These are phyloP conservation scores for Coniosporium apollinis DNA, from an alignment of 495 filamentous ascomycete species.

Conservation along the genomic window DNA sequence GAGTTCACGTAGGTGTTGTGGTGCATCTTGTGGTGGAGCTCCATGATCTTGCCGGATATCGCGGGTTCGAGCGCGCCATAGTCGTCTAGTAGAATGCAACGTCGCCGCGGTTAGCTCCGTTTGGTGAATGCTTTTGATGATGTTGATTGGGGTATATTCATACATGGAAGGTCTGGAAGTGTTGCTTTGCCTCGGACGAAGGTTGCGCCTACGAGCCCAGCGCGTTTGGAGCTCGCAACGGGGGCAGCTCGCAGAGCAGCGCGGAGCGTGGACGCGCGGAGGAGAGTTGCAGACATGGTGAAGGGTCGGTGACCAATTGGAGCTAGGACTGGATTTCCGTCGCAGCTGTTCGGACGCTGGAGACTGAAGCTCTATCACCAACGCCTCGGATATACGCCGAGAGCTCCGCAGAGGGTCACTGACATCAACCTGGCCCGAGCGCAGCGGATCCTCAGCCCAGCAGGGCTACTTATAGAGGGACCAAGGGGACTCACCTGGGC, in stretches of 20 bases:
- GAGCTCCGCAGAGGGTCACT: too few relatives aligned
- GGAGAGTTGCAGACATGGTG: constrained; percentile 39
- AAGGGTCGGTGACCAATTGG: neutral
- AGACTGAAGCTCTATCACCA: too few relatives aligned
- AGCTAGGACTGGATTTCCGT: too few relatives aligned
- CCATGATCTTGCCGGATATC: constrained; percentile 97
- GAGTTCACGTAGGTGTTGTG: constrained; percentile 66
- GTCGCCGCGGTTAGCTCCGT: too few relatives aligned
- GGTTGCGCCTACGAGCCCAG: constrained; percentile 48
- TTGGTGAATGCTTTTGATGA: too few relatives aligned
- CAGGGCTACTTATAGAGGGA: too few relatives aligned
- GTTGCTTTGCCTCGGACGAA: constrained; percentile 80
- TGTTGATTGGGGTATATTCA: too few relatives aligned
- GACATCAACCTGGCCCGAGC: too few relatives aligned
- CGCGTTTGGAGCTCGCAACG: constrained; percentile 32
- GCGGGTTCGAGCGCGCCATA: constrained; percentile 70
- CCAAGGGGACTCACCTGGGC: too few relatives aligned
- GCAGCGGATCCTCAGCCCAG: too few relatives aligned
- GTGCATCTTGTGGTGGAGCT: constrained; percentile 69
- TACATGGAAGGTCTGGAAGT: constrained; percentile 87
- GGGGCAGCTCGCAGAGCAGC: constrained; percentile 35
- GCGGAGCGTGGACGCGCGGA: constrained; percentile 35
- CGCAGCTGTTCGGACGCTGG: too few relatives aligned
- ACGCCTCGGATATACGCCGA: too few relatives aligned
- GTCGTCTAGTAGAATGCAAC: constrained; percentile 26